A percentile compares a stretch with the other conserved stretches of the same genome.
phyloP scores from a whole-genome alignment of 2,329 filamentous ascomycete genomes.

The Pyrenophora graminea region DNA sequence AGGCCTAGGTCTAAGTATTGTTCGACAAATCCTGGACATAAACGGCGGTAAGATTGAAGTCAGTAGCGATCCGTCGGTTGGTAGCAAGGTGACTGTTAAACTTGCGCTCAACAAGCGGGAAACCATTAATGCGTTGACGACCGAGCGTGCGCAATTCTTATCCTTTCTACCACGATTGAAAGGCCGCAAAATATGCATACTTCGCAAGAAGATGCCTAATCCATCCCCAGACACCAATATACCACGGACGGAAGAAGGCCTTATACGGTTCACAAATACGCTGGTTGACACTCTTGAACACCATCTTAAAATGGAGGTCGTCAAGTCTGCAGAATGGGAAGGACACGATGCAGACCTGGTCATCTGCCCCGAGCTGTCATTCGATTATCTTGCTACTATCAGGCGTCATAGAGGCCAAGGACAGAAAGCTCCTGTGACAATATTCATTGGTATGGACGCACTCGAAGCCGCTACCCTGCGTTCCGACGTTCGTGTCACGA shows the following conservation, averaged over 20 bases:
- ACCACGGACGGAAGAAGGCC: slow-evolving; percentile 19
- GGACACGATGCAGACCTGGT: slow-evolving; percentile 34
- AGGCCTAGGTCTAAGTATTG: slow-evolving; percentile 38
- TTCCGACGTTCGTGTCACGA: slow-evolving; percentile 35
- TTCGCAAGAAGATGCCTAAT: slow-evolving; percentile 15
- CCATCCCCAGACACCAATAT: background rate
- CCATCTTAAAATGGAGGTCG: slow-evolving; percentile 33
- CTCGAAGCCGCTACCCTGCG: slow-evolving; percentile 41
- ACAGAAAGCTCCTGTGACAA: slow-evolving; percentile 26
- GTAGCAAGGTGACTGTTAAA: slow-evolving; percentile 27
- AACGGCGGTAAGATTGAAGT: slow-evolving; percentile 37
- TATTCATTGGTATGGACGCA: slow-evolving; percentile 42
- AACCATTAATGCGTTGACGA: background rate
- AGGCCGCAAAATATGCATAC: slow-evolving; percentile 32
- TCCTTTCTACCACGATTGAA: slow-evolving; percentile 23
- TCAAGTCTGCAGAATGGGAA: slow-evolving; percentile 31
- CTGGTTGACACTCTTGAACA: slow-evolving; percentile 27
- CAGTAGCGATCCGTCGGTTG: slow-evolving; percentile 23
- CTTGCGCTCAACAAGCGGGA: slow-evolving; percentile 20
- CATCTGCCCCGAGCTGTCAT: slow-evolving; percentile 40
- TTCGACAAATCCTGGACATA: slow-evolving; percentile 35
- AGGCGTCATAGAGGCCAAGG: slow-evolving; percentile 12
- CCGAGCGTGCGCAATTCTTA: slow-evolving; percentile 19
- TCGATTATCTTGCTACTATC: slow-evolving; percentile 38
- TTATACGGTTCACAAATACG: slow-evolving; percentile 26